Evolutionary conservation across 2,329 filamentous ascomycete species (phyloP).

Genomic region (Monosporascus sp.): DNA sequence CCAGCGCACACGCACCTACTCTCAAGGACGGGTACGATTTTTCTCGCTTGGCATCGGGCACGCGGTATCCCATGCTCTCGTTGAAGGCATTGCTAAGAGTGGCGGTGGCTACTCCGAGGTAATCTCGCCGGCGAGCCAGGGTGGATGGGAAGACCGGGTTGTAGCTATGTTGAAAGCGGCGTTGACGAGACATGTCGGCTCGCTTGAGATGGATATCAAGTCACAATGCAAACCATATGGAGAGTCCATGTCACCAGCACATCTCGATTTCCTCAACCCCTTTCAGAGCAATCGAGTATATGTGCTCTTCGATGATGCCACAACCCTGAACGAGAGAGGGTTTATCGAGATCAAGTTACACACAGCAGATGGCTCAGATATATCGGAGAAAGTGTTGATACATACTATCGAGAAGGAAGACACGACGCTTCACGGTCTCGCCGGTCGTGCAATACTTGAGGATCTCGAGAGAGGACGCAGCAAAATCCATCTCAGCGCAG

Average conservation of each 20-base stretch:
- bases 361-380: neutral
- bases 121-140: slow-evolving; percentile 4
- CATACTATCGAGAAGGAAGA: neutral
- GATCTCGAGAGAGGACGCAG: slow-evolving; percentile 1
- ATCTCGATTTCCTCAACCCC: slow-evolving; percentile 3
- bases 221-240: neutral
- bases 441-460: slow-evolving; percentile 5
- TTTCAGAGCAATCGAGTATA: slow-evolving; percentile 8
- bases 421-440: slow-evolving; percentile 6
- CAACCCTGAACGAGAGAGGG: no score
- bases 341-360: no score
- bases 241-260: slow-evolving; percentile 4
- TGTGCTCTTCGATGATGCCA: slow-evolving; percentile 2
- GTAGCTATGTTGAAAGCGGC: slow-evolving; percentile 12
- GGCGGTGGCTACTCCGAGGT: slow-evolving; percentile 49
- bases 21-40: slow-evolving; percentile 42
- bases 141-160: slow-evolving; percentile 9
- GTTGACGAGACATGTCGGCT: slow-evolving; percentile 4
- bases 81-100: slow-evolving; percentile 53
- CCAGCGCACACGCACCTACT: slow-evolving; percentile 33
- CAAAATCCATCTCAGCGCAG: no score
- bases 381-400: neutral
- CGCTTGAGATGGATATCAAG: slow-evolving; percentile 1
- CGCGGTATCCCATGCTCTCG: slow-evolving; percentile 48
- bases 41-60: slow-evolving; percentile 53